Evolutionary conservation across 331 rosid genomes (phyloP), one percentile per base, ranked within the genome.

Genomic region (Rhamnella rubrinervis): DNA sequence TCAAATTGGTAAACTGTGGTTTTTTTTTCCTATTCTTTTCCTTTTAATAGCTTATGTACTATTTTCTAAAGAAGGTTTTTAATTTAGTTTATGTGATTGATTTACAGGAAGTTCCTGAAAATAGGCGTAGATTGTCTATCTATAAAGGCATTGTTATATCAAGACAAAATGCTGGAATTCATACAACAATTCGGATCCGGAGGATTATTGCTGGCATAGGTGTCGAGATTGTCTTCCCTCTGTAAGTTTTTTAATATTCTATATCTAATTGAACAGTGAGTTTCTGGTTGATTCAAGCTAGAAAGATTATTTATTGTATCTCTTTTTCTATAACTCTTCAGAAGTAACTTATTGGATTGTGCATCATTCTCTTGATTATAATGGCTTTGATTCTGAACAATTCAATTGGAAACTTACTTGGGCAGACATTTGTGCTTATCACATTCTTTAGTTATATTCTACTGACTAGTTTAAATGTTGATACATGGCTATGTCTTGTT

Each of bases 121-220:
- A 91, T 75, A 89, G 79, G 84, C 96, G 96, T 71, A 87, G 98
- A 70, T 56, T 93, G 80, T 91, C 97, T 26, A 50, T 89, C 78
- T 91, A 93, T 65, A 93, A 86, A 63, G 98, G 98, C 20, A 91
- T 91, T 57, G 96, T 93, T 5, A 93, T 93, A 4, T 85, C 97
- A 11, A 93, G 63, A 68, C 98, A 93, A 80, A 91, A 93, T 86
- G 91, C 97, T 62, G 97, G 97, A 25, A 89, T 93, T 79, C 97
- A 93, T 84, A 91, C 97, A 1, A 93, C 98, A 23, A 83, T 93
- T 61, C 89, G 97, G 26, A 73, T 91, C 73, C 85, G 98, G 75
- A 89, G 97, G 81, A 89, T 93, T 69, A 87, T 93, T 66, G 97
- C 96, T 18, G 98, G 97, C 10, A 64, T 88, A 6, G 98, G 98